Percentiles rank a stretch among this genome's conserved stretches.
These are phyloP conservation scores for Suillus occidentalis DNA, from an alignment of 768 basidiomycete species.

Conservation along the genomic window DNA sequence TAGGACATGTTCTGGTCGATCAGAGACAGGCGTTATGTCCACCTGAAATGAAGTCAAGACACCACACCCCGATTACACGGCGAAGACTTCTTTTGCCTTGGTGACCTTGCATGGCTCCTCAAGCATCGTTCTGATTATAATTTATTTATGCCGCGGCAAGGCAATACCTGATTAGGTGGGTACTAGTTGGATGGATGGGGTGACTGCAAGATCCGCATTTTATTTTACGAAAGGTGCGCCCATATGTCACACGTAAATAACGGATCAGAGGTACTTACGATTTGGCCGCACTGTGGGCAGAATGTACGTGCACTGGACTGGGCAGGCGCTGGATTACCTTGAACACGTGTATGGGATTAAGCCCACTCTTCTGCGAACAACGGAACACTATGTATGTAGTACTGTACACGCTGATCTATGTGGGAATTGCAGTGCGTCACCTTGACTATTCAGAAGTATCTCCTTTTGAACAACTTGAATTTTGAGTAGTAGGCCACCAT, in stretches of 20 bases:
- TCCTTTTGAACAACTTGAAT: background rate
- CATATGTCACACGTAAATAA: background rate
- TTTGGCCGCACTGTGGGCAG: background rate
- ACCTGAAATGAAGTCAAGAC: background rate
- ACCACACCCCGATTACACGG: background rate
- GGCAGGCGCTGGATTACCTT: background rate
- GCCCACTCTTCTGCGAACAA: too few species aligned
- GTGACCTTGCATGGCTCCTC: background rate
- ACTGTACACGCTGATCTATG: constrained; percentile 6
- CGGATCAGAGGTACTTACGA: background rate
- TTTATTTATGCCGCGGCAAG: background rate
- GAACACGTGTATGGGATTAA: too few species aligned
- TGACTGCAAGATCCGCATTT: constrained; percentile 3
- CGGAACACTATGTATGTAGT: background rate
- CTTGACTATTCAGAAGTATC: constrained; percentile 7
- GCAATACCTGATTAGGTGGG: constrained; percentile 3
- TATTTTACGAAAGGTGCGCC: background rate
- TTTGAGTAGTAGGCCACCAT: too few species aligned
- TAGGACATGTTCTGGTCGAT: background rate
- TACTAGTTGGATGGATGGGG: too few species aligned
- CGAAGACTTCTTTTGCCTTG: background rate
- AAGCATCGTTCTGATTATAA: background rate
- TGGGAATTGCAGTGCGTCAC: constrained; percentile 2
- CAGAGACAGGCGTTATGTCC: background rate
- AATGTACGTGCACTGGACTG: background rate